Conservation (phyloP, 148 eudicot genomes). For the Dysphania ambrosioides region DNA sequence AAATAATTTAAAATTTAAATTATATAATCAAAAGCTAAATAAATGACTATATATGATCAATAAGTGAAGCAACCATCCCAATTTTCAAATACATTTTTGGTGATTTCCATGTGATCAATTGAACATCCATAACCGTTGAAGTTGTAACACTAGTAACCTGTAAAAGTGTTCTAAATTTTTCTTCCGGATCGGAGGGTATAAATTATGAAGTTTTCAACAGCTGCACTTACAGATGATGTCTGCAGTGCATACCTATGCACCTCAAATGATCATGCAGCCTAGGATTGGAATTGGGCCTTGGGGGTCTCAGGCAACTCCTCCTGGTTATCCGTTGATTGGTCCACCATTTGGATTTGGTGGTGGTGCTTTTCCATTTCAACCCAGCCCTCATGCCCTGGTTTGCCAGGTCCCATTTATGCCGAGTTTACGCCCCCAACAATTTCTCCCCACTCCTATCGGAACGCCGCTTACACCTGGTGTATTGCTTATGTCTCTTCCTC, state of each 20-base stretch:
- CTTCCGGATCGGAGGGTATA: too few species aligned
- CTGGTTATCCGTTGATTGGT: neutral
- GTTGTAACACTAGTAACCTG: too few species aligned
- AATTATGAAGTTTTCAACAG: too few species aligned
- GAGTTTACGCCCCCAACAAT: neutral
- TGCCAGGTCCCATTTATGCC: neutral
- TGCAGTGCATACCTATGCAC: too few species aligned
- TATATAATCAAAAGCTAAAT: too few species aligned
- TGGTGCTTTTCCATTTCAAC: neutral
- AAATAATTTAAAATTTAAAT: too few species aligned
- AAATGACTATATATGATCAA: too few species aligned
- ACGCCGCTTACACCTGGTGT: neutral
- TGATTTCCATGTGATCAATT: too few species aligned
- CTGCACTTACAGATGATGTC: slow-evolving; percentile 5
- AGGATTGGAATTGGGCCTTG: neutral
- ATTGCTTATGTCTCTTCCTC: neutral
- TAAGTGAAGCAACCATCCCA: too few species aligned
- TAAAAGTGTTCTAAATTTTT: too few species aligned
- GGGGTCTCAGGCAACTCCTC: neutral
- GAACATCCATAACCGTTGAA: too few species aligned
- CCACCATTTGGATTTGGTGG: neutral
- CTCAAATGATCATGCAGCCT: neutral
- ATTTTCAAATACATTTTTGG: too few species aligned
- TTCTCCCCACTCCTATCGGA: neutral
- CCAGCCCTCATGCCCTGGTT: neutral